These are phyloP conservation scores for Poterioochromonas sp. DNA, from an alignment of 352 stramenopile species.

Conservation along the genomic window DNA sequence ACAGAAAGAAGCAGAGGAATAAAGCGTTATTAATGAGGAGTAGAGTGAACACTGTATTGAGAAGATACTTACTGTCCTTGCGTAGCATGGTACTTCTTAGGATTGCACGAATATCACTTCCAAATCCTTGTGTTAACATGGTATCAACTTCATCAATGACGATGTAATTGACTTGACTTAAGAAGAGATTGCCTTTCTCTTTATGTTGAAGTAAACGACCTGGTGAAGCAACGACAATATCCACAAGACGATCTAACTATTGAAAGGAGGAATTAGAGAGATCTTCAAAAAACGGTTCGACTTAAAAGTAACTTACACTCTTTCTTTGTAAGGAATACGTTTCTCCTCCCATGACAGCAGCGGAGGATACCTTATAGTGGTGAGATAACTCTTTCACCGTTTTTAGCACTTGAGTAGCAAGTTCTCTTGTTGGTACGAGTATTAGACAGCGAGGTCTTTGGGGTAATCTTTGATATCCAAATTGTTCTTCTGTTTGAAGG, in stretches of 20 bases:
- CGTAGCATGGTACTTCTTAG: background rate
- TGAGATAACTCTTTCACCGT: background rate
- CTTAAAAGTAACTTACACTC: background rate
- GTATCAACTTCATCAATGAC: slow-evolving; percentile 68
- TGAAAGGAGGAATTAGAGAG: background rate
- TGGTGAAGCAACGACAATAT: slow-evolving; percentile 27
- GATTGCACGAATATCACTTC: slow-evolving; percentile 51
- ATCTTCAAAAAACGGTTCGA: background rate
- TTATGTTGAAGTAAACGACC: slow-evolving; percentile 18
- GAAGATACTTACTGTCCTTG: background rate
- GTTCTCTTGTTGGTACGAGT: slow-evolving; percentile 20
- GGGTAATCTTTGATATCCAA: background rate
- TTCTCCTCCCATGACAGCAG: slow-evolving; percentile 22
- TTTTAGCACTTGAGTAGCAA: slow-evolving; percentile 5
- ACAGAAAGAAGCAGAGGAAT: too few relatives aligned
- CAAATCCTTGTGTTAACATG: slow-evolving; percentile 62
- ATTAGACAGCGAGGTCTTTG: slow-evolving; percentile 22
- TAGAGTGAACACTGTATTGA: too few relatives aligned
- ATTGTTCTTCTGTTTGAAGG: background rate
- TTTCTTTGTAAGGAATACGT: background rate
- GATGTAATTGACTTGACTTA: slow-evolving; percentile 36
- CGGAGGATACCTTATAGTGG: background rate
- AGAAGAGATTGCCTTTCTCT: background rate
- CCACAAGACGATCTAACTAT: slow-evolving; percentile 2
- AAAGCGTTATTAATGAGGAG: too few relatives aligned